phyloP scores from a whole-genome alignment of 208 protist species.

The Leptomonas seymouri region DNA sequence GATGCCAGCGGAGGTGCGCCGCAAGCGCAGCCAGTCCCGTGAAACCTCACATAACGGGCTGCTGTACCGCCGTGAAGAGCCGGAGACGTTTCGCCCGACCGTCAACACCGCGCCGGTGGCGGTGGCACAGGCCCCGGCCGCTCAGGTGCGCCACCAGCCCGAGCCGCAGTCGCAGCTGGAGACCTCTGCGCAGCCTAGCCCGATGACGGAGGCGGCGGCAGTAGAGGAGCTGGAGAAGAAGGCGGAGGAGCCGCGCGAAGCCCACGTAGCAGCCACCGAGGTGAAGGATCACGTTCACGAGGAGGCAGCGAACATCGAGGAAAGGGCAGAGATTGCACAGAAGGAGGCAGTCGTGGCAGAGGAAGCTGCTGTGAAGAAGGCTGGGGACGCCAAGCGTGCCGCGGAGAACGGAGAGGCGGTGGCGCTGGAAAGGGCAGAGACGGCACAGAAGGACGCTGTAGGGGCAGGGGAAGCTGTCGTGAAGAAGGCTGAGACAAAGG shows the following conservation, averaged over 20 bases:
- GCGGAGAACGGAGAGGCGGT: background rate
- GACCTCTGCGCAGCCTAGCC: background rate
- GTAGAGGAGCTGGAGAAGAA: background rate
- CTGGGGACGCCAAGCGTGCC: background rate
- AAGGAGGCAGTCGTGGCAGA: background rate
- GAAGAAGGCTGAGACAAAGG: background rate
- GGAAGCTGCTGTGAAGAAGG: background rate
- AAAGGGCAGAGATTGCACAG: background rate
- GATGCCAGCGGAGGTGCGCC: constrained; percentile 34
- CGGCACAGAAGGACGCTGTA: background rate
- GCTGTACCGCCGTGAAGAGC: background rate
- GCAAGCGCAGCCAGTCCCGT: constrained; percentile 15
- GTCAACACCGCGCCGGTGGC: background rate
- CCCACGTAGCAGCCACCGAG: background rate
- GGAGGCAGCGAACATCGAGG: background rate
- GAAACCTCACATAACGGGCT: constrained; percentile 14
- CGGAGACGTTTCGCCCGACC: background rate
- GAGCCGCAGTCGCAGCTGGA: background rate
- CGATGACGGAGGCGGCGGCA: background rate
- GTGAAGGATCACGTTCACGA: background rate
- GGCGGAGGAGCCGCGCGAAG: background rate
- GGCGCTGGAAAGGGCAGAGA: background rate
- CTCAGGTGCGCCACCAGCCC: too few species aligned
- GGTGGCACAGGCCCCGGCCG: background rate
- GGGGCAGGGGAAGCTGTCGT: too few species aligned